These are phyloP conservation scores for Dioscorea zingiberensis DNA, from an alignment of 106 monocot species.

Conservation along the genomic window DNA sequence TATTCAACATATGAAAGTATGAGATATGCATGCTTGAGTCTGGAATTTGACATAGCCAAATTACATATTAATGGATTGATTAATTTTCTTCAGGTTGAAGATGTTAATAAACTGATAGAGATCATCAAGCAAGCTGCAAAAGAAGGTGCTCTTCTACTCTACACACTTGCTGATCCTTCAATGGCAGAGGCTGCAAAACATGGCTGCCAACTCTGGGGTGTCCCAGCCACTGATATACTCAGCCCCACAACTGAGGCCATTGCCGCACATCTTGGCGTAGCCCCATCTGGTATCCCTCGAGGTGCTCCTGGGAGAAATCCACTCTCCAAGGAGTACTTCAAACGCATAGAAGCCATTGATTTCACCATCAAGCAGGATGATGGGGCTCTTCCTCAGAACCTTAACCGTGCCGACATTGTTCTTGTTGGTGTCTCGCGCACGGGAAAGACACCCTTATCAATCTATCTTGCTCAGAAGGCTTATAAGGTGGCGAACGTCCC, in stretches of 20 bases:
- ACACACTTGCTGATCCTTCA: slow-evolving; percentile 73
- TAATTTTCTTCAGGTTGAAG: slow-evolving; percentile 52
- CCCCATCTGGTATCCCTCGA: slow-evolving; percentile 80
- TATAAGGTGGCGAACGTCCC: slow-evolving; percentile 94
- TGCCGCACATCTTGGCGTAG: slow-evolving; percentile 72
- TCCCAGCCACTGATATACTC: slow-evolving; percentile 63
- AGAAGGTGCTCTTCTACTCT: slow-evolving; percentile 76
- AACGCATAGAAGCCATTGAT: slow-evolving; percentile 81
- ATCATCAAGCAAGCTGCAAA: slow-evolving; percentile 81
- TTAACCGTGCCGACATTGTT: slow-evolving; percentile 53
- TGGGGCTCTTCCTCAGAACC: slow-evolving; percentile 68
- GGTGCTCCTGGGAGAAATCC: slow-evolving; percentile 50
- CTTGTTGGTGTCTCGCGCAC: slow-evolving; percentile 85
- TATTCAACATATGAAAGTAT: too few species aligned
- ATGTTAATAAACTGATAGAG: slow-evolving; percentile 57
- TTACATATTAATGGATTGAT: neutral
- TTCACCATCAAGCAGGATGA: slow-evolving; percentile 98
- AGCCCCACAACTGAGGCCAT: slow-evolving; percentile 81
- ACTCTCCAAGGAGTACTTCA: slow-evolving; percentile 71
- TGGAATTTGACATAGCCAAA: too few species aligned
- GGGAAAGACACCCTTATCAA: slow-evolving; percentile 88
- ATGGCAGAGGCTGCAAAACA: slow-evolving; percentile 69
- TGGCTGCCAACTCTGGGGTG: slow-evolving; percentile 72
- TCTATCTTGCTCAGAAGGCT: slow-evolving; percentile 82
- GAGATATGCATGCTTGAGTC: too few species aligned